Base-by-base conservation (phyloP, 2,329 filamentous ascomycete genomes). In the Didymella pinodella region DNA sequence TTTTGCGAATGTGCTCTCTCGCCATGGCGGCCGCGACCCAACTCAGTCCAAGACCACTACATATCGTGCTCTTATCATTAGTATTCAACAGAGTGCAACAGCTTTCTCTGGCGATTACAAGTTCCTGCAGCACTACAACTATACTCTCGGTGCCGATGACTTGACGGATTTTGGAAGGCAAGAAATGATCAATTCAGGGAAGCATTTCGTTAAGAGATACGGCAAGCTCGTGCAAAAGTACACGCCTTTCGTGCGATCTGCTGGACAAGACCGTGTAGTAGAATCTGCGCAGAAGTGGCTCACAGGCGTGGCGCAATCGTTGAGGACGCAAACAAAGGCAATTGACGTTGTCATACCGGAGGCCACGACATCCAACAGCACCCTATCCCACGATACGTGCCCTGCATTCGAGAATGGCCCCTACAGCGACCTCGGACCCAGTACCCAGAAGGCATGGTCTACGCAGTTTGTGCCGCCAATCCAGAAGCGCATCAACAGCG, bases 1-100 rank as follows among this genome's bases (percentile, higher is more conserved):
- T 2, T 94, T 96, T 76, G 93, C 85, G 1, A 90, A 93, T 69
- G 81, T 93, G 22, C 84, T 97, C 45, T 93, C 92, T 25, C 88
- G 93, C 2, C 93, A 97, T 74, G 93, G 93, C 46, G 91, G 91
- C 34, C 86, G 93, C 51, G 90, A 92, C 72, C 93, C 93, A 1
- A 96, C 93, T 0, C 70, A 79, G 12, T 80, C 81, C 64, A 96
- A 93, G 80, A 85, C 88, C 0, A 72, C 75, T 11, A 72, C 76
- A 7, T 97, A 96, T 78, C 83, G 81, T 38, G 75, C 79, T 5
- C 83, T 91, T 7, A 81, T 97, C 52, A 74, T 83, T 26, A 85
- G 84, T 47, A 89, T 97, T 61, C 87, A 94, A 60, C 74, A 74
- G 41, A 83, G 81, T 1, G 79, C 77, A 29, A 79, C 75, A 7